Base-by-base conservation (phyloP, 2,329 filamentous ascomycete species). In the Colletotrichum incanum region DNA sequence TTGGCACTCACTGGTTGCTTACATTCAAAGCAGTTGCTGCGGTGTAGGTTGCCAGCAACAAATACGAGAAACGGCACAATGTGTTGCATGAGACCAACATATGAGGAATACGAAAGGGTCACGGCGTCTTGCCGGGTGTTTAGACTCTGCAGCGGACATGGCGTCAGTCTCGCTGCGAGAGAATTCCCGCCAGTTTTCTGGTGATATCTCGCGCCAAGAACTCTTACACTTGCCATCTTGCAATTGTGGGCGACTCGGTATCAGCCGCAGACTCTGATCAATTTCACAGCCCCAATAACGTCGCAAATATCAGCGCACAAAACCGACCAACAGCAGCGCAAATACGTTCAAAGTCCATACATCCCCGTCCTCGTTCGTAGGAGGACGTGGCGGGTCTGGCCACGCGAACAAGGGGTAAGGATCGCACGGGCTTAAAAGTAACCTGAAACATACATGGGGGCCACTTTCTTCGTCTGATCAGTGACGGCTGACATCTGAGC, bases 391-490 rank as follows among this genome's bases (percentile, higher is more conserved):
- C 64, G 69, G 64, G 64, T 52, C 69, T 63, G 50, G 64, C 72
- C 72, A 73, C 72, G 69, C 52, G 60, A 45, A 39, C 72, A 65
- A 54, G 20, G n/a, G n/a, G 37, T 31, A 55, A n/a, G 72, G 68
- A 60, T 72, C 31, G 65, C 69, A 72, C 69, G 45, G 70, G 45
- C 65, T 28, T n/a, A 39, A 66, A 72, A 55, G 69, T 62, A 45
- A 73, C 72, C 72, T 73, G 72, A 73, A 73, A 73, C 72, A 73
- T 62, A 65, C 60, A 72, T 23, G 54, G 67, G 34, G 50, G 31
- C 43, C 49, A 28, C 60, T 61, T 63, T 43, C 50, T 72, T 66
- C 71, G 67, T 73, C 71, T 71, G 71, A 73, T 73, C 55, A 71
- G 55, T 73, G 71, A 73, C 61, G 71, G 67, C 55, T 71, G 66